These are phyloP conservation scores for Avena sativa DNA, from an alignment of 176 grass and related monocot species.

Conservation along the genomic window DNA sequence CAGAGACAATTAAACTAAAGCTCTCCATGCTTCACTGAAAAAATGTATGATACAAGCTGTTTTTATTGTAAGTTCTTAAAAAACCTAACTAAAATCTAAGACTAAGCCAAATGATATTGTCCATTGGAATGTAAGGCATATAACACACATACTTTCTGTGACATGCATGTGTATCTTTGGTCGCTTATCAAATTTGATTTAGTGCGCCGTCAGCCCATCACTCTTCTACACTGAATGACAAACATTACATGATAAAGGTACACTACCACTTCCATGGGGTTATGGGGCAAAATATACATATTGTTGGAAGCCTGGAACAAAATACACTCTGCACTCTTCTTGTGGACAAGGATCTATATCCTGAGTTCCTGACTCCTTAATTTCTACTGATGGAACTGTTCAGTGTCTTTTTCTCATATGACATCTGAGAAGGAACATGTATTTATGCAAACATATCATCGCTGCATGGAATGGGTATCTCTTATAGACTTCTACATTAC, in stretches of 20 bases:
- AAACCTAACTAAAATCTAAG: not conserved
- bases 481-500: constrained; percentile 10
- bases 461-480: not conserved
- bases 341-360: not conserved
- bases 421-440: not conserved
- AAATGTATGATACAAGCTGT: not conserved
- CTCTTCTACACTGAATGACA: not conserved
- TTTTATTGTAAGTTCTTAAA: not conserved
- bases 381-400: not conserved
- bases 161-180: not conserved
- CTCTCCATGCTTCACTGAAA: not conserved
- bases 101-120: not conserved
- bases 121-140: not conserved
- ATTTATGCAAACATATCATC: not conserved
- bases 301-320: constrained; percentile 13
- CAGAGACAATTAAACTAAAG: not conserved
- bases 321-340: constrained; percentile 20
- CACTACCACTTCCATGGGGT: not conserved
- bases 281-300: not conserved
- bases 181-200: not conserved
- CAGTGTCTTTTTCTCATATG: not conserved
- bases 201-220: not conserved
- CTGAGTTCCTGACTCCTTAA: not conserved
- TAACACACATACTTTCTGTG: not conserved
- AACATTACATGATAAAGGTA: not conserved